Evolutionary conservation across 148 eudicot species (phyloP).

Genomic region (Chenopodium quinoa): DNA sequence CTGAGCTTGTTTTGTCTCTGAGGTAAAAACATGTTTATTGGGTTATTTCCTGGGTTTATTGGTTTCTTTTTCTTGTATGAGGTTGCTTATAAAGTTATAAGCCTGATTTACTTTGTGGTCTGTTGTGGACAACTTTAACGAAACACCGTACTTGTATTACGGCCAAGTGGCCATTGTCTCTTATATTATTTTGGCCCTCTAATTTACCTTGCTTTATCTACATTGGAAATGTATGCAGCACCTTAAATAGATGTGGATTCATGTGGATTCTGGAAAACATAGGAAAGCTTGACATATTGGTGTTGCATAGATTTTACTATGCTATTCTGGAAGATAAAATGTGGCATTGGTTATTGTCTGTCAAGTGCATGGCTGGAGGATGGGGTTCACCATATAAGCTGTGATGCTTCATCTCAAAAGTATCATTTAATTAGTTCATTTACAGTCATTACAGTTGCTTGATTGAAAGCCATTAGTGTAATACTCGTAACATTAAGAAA

Average conservation of each 20-base stretch:
- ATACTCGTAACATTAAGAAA: background rate
- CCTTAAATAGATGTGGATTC: background rate
- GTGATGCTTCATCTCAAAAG: background rate
- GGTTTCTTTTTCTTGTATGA: too few relatives aligned
- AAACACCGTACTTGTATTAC: background rate
- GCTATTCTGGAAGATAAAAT: background rate
- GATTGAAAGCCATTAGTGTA: background rate
- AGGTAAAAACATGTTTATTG: constrained; percentile 41
- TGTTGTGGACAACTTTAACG: background rate
- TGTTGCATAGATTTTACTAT: background rate
- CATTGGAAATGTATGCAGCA: background rate
- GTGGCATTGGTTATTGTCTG: background rate
- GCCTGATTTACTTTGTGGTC: too few relatives aligned
- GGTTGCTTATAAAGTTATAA: too few relatives aligned
- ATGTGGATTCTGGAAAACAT: background rate
- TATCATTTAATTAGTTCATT: background rate
- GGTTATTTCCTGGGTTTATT: too few relatives aligned
- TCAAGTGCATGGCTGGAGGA: background rate
- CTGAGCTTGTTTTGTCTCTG: constrained; percentile 81
- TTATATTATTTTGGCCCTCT: background rate
- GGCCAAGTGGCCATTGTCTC: background rate
- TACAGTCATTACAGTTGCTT: background rate
- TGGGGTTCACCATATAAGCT: background rate
- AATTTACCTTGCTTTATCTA: background rate
- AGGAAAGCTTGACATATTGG: background rate